These are phyloP conservation scores for Botrytis tulipae DNA, from an alignment of 2,329 filamentous ascomycete species.

Conservation along the genomic window DNA sequence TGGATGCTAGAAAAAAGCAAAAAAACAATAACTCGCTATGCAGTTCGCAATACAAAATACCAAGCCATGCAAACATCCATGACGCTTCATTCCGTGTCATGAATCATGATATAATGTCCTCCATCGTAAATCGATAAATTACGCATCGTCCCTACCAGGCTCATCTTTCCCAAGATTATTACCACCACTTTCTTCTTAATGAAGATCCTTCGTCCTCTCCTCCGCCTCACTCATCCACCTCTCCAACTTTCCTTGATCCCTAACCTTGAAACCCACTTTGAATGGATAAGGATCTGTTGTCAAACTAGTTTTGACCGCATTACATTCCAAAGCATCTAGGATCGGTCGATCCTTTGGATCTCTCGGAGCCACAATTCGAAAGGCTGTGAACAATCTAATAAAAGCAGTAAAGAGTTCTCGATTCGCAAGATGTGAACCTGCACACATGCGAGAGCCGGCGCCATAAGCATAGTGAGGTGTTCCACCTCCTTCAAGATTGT, in stretches of 20 bases:
- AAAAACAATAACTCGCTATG: not conserved
- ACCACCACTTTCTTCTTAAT: not conserved
- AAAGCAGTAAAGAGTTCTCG: slow-evolving; percentile 62
- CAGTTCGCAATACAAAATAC: not conserved
- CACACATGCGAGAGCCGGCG: slow-evolving; percentile 62
- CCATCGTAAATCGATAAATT: too few species aligned
- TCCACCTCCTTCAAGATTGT: slow-evolving; percentile 48
- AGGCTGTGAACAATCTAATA: slow-evolving; percentile 57
- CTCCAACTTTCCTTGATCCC: slow-evolving; percentile 47
- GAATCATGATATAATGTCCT: not conserved
- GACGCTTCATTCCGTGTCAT: not conserved
- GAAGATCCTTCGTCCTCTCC: slow-evolving; percentile 30
- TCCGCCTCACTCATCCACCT: slow-evolving; percentile 51
- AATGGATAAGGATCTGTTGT: slow-evolving; percentile 63
- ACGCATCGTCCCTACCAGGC: too few species aligned
- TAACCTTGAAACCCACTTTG: slow-evolving; percentile 54
- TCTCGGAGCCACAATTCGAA: slow-evolving; percentile 51
- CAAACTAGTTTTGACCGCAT: slow-evolving; percentile 54
- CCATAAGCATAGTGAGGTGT: slow-evolving; percentile 63
- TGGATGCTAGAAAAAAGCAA: not conserved
- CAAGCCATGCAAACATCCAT: not conserved
- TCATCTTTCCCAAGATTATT: not conserved
- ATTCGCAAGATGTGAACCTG: slow-evolving; percentile 61
- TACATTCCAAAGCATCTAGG: slow-evolving; percentile 57
- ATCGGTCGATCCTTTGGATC: slow-evolving; percentile 50